These are phyloP conservation scores for Cupressus sempervirens DNA, from an alignment of 75 land plant genomes.

Conservation along the genomic window DNA sequence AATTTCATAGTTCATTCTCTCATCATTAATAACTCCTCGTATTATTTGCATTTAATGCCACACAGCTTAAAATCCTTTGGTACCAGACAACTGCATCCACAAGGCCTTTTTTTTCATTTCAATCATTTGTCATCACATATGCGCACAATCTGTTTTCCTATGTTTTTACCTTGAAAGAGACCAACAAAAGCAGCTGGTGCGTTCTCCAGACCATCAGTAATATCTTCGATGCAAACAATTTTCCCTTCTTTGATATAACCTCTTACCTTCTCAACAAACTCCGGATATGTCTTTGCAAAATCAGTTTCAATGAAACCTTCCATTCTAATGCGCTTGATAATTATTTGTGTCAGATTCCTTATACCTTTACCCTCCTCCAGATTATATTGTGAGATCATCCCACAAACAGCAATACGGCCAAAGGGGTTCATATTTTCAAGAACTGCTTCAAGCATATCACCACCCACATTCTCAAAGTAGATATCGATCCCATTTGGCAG, in stretches of 20 bases:
- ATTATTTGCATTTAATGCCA: not conserved
- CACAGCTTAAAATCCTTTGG: not conserved
- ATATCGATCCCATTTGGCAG: conserved; percentile 76
- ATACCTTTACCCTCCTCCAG: conserved; percentile 23
- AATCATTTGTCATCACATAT: too few species aligned
- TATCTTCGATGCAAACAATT: conserved; percentile 35
- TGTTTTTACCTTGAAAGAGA: conserved; percentile 33
- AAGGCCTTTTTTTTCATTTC: not conserved
- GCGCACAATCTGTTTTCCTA: conserved; percentile 37
- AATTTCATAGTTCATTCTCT: not conserved
- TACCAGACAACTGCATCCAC: not conserved
- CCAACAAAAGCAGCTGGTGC: conserved; percentile 41
- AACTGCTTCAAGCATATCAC: conserved; percentile 44
- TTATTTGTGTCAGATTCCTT: conserved; percentile 11
- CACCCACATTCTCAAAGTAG: conserved; percentile 72
- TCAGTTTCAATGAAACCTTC: conserved; percentile 37
- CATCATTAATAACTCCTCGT: not conserved
- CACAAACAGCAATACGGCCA: conserved; percentile 47
- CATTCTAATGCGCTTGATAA: conserved; percentile 28
- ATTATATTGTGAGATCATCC: conserved; percentile 47
- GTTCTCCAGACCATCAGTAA: conserved; percentile 35
- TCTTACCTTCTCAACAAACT: conserved; percentile 22
- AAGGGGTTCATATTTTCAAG: conserved; percentile 29
- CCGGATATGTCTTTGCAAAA: conserved; percentile 15
- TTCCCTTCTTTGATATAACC: conserved; percentile 27